Percentiles rank a stretch among this genome's conserved stretches.
Evolutionary conservation across 345 rosid species (phyloP).

Genomic region (Barbarea vulgaris): DNA sequence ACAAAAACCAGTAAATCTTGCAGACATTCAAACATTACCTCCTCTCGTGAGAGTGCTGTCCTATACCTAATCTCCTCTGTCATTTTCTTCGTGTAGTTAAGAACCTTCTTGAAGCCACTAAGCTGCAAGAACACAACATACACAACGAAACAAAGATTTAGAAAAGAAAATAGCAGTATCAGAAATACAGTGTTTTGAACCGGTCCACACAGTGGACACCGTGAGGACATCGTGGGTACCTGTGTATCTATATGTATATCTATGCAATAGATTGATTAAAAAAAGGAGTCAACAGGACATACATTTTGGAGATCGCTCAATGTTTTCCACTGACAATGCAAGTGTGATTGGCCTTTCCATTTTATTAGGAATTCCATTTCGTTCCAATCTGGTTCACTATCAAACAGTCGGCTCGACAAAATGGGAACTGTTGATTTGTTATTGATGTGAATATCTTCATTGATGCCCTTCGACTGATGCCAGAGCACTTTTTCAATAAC

Average conservation of each 20-base stretch:
- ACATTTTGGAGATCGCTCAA: slow-evolving; percentile 86
- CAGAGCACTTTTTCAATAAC: slow-evolving; percentile 93
- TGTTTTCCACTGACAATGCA: slow-evolving; percentile 98
- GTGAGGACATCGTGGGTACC: neutral
- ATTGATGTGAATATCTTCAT: slow-evolving; percentile 67
- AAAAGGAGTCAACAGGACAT: slow-evolving; percentile 35
- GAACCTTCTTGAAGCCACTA: slow-evolving; percentile 93
- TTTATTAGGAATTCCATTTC: slow-evolving; percentile 91
- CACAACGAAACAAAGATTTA: slow-evolving; percentile 10
- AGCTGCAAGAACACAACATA: slow-evolving; percentile 59
- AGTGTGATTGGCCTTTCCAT: slow-evolving; percentile 99
- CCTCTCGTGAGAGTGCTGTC: slow-evolving; percentile 81
- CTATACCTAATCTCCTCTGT: slow-evolving; percentile 84
- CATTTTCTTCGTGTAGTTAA: slow-evolving; percentile 90
- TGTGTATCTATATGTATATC: neutral
- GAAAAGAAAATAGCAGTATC: slow-evolving; percentile 7
- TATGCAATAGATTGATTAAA: slow-evolving; percentile 21
- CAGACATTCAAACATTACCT: slow-evolving; percentile 56
- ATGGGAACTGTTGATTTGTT: slow-evolving; percentile 73
- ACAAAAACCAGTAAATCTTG: slow-evolving; percentile 5
- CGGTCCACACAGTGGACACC: neutral
- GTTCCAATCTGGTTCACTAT: slow-evolving; percentile 81
- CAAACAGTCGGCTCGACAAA: slow-evolving; percentile 72
- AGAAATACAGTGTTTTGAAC: neutral
- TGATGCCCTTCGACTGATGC: slow-evolving; percentile 92